Base-by-base conservation (phyloP, 805 yeast genomes). In the Torulaspora quercuum region DNA sequence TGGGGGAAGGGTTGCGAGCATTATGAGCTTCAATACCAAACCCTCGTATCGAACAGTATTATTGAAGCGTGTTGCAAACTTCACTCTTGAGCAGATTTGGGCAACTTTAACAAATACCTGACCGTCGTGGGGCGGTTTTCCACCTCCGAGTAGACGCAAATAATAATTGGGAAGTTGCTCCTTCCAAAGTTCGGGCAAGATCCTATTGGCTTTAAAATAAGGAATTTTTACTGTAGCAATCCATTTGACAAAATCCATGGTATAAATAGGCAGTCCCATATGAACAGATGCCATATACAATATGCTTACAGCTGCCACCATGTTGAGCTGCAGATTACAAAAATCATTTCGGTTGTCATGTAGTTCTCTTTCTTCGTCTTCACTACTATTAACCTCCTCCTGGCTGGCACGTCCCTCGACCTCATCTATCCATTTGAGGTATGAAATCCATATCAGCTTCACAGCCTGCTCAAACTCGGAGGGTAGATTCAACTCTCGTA, bases 211-310 rank as follows among this genome's bases (percentile, higher is more conserved):
- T 33, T 60, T 67, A 44, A 70, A 55, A 46, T 67, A 74, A 2
- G 85, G 83, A 1, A 82, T 56, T 20, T 63, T 59, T 32, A 72
- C 72, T 2, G 61, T 47, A 18, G 65, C 50, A 3, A 73, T 55
- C 57, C 72, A 61, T 3, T 52, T 47, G 15, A 76, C 49, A 11
- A 76, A 54, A 50, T 79, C 83, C 37, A 60, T 56, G 4, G 71
- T 44, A 49, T 72, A 76, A 1, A 80, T 39, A 0, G 86, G 82
- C 13, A 68, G 41, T 18, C 68, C 64, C 44, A 76, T 46, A 38
- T 69, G 67, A 6, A 72, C 43, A n/a, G 73, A 52, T 2, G 79
- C 73, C 31, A 78, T 39, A 52, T 79, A 80, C 12, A 77, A 57
- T 1, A 79, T 49, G 5, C 69, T 49, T 4, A 70, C 17, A 1